Percentiles rank a stretch among this genome's conserved stretches.
Evolutionary conservation across 768 basidiomycete genomes (phyloP).

Genomic region (Leccinum broughii): DNA sequence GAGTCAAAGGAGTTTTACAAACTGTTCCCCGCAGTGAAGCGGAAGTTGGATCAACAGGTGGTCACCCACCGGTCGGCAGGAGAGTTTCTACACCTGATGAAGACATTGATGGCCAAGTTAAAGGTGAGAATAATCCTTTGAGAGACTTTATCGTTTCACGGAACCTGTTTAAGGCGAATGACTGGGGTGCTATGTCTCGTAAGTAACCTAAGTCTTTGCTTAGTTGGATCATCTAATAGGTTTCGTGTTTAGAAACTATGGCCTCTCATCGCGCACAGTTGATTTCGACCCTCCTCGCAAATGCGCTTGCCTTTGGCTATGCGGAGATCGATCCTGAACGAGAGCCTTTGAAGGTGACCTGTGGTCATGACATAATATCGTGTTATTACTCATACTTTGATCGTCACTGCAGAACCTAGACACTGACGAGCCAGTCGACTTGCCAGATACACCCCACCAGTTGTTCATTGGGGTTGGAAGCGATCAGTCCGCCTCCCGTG

Average conservation of each 20-base stretch:
- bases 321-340: slow-evolving; percentile 44
- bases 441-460: slow-evolving; percentile 36
- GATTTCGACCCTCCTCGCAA: slow-evolving; percentile 42
- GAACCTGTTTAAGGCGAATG: slow-evolving; percentile 46
- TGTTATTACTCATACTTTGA: background rate
- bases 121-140: slow-evolving; percentile 40
- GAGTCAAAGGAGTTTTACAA: slow-evolving; percentile 61
- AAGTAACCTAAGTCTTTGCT: background rate
- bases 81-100: slow-evolving; percentile 56
- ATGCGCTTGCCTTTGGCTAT: slow-evolving; percentile 49
- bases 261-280: slow-evolving; percentile 48
- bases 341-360: slow-evolving; percentile 51
- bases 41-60: slow-evolving; percentile 46
- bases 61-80: slow-evolving; percentile 52
- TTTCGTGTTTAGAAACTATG: slow-evolving; percentile 42
- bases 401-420: slow-evolving; percentile 48
- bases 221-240: background rate
- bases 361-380: background rate
- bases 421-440: slow-evolving; percentile 42
- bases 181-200: slow-evolving; percentile 68
- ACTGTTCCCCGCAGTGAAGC: slow-evolving; percentile 50
- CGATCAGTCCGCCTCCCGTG: slow-evolving; percentile 22
- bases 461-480: slow-evolving; percentile 35
- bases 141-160: background rate
- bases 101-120: slow-evolving; percentile 68